Evolutionary conservation across 352 stramenopile species (phyloP).

Genomic region (Plasmopara halstedii): DNA sequence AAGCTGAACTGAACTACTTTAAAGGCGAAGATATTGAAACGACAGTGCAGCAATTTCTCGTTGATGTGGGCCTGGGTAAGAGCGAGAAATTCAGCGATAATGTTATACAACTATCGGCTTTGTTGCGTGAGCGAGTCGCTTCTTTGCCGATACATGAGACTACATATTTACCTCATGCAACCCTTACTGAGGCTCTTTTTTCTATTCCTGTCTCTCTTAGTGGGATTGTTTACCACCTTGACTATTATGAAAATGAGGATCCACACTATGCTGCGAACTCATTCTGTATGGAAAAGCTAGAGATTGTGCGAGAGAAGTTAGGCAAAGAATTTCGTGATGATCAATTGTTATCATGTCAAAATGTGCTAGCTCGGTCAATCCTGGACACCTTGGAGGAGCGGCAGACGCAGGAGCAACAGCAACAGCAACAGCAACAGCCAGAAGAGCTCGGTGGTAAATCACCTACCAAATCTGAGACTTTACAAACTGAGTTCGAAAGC

Average conservation of each 20-base stretch:
- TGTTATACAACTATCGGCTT: constrained; percentile 28
- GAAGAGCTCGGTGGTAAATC: constrained; percentile 1
- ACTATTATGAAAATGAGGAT: constrained; percentile 62
- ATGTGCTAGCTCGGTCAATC: constrained; percentile 39
- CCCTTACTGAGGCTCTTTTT: constrained; percentile 29
- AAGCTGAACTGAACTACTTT: constrained; percentile 54
- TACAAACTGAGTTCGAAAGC: constrained; percentile 2
- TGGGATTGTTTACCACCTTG: constrained; percentile 43
- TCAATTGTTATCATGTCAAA: constrained; percentile 54
- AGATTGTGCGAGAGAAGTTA: constrained; percentile 41
- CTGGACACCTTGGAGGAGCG: constrained; percentile 21
- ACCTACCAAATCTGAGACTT: constrained; percentile 3
- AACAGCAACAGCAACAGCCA: constrained; percentile 13
- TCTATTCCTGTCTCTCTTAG: constrained; percentile 55
- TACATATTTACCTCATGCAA: constrained; percentile 4
- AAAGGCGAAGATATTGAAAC: constrained; percentile 61
- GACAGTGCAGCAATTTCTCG: constrained; percentile 61
- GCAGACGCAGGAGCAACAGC: constrained; percentile 5
- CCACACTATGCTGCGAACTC: constrained; percentile 42
- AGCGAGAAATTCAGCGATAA: constrained; percentile 35
- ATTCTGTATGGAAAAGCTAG: constrained; percentile 70
- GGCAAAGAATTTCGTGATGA: constrained; percentile 47
- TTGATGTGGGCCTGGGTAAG: constrained; percentile 36
- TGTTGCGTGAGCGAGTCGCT: constrained; percentile 30
- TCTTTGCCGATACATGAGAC: constrained; percentile 2